Conservation (phyloP, 129 eudicot genomes). For the Artemisia argyi region DNA sequence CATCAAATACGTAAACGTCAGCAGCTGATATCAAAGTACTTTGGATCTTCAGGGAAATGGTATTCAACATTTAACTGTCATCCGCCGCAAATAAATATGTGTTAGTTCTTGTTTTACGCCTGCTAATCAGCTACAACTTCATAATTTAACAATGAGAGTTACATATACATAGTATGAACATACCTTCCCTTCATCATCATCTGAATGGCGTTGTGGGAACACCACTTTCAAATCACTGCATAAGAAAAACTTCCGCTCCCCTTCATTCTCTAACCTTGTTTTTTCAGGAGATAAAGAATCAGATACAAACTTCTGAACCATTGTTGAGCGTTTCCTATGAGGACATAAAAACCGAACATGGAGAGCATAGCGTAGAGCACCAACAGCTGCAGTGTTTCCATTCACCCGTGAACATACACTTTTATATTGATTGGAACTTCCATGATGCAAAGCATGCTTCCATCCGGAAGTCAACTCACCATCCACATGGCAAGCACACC, state of each 20-base stretch:
- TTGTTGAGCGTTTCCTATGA: slow-evolving; percentile 47
- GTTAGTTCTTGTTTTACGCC: slow-evolving; percentile 14
- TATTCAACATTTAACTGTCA: slow-evolving; percentile 80
- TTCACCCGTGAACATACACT: slow-evolving; percentile 47
- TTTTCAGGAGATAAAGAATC: slow-evolving; percentile 33
- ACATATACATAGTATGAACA: slow-evolving; percentile 16
- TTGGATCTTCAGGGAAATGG: slow-evolving; percentile 80
- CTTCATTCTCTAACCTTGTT: slow-evolving; percentile 22
- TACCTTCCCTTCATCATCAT: slow-evolving; percentile 89
- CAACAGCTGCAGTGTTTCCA: slow-evolving; percentile 40
- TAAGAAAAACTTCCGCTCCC: slow-evolving; percentile 51
- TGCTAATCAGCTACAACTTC: neutral
- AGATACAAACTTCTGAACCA: slow-evolving; percentile 35
- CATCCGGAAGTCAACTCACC: slow-evolving; percentile 31
- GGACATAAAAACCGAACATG: slow-evolving; percentile 82
- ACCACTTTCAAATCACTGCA: slow-evolving; percentile 75
- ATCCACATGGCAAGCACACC: slow-evolving; percentile 34
- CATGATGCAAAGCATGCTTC: slow-evolving; percentile 20
- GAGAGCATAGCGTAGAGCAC: slow-evolving; percentile 87
- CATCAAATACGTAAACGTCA: slow-evolving; percentile 35
- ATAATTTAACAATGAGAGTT: neutral
- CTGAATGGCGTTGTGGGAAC: slow-evolving; percentile 85
- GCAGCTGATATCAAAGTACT: slow-evolving; percentile 71
- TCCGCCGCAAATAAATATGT: slow-evolving; percentile 19
- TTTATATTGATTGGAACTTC: slow-evolving; percentile 35